Conservation (phyloP, 2,329 filamentous ascomycete species). For the Aspergillus intermedius region DNA sequence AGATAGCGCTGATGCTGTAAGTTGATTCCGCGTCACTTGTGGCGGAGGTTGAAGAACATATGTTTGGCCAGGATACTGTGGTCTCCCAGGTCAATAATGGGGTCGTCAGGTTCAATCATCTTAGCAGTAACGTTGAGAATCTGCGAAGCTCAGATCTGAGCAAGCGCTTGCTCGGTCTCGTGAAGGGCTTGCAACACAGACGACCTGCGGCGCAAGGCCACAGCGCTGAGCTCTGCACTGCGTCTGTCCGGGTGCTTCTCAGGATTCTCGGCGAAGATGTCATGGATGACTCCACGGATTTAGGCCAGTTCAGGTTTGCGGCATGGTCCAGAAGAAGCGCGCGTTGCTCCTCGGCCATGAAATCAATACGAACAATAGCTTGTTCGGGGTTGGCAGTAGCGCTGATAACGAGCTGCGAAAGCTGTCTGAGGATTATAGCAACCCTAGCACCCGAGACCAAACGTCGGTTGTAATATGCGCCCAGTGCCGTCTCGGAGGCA, state of each 20-base stretch:
- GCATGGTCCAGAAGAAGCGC: conserved; percentile 37
- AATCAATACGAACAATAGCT: conserved; percentile 38
- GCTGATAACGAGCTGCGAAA: conserved; percentile 36
- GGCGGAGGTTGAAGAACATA: conserved; percentile 64
- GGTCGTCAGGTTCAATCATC: conserved; percentile 56
- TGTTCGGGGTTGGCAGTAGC: conserved; percentile 35
- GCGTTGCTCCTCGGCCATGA: conserved; percentile 32
- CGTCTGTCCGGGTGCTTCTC: conserved; percentile 61
- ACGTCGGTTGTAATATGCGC: conserved; percentile 41
- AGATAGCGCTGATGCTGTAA: conserved; percentile 65
- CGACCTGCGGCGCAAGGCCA: conserved; percentile 45
- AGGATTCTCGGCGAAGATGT: conserved; percentile 47
- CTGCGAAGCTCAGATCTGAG: conserved; percentile 66
- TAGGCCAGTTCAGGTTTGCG: conserved; percentile 40
- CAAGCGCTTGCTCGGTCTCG: conserved; percentile 60
- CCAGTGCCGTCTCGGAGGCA: conserved; percentile 19
- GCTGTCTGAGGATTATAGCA: conserved; percentile 37
- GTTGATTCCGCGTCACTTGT: conserved; percentile 56
- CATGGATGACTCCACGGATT: conserved; percentile 40
- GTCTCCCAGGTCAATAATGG: conserved; percentile 74
- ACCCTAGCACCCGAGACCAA: conserved; percentile 43
- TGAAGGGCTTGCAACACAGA: conserved; percentile 43
- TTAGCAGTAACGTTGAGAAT: conserved; percentile 61
- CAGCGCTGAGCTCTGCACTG: conserved; percentile 57
- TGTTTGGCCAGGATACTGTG: conserved; percentile 77